phyloP scores from a whole-genome alignment of 371 early-diverging fungal species.

The Thermomucor indicae-seudaticae region DNA sequence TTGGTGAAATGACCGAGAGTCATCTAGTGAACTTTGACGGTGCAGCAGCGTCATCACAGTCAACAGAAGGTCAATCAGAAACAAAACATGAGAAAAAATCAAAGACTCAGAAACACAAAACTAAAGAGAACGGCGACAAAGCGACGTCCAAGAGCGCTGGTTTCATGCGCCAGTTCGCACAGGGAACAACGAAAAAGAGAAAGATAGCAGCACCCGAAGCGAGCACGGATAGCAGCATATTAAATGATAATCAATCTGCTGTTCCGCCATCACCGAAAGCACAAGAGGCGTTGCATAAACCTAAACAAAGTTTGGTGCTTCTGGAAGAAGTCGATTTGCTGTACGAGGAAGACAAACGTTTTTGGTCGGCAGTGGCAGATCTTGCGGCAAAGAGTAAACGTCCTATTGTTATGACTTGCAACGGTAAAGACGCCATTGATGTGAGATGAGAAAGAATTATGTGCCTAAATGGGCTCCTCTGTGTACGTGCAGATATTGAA shows the following conservation, averaged over 20 bases:
- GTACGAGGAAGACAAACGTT: constrained; percentile 78
- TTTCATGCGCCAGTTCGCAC: no score
- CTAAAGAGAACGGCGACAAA: background rate
- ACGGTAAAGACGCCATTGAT: constrained; percentile 34
- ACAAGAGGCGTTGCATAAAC: background rate
- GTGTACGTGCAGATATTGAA: constrained; percentile 11
- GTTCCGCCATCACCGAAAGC: background rate
- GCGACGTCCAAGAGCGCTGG: background rate
- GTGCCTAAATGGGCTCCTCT: background rate
- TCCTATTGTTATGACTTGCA: constrained; percentile 79
- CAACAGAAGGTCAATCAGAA: no score
- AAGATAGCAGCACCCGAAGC: background rate
- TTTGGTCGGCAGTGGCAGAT: constrained; percentile 67
- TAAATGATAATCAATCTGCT: background rate
- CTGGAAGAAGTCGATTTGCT: constrained; percentile 79
- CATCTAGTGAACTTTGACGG: constrained; percentile 44
- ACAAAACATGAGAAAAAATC: background rate
- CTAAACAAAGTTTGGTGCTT: constrained; percentile 60
- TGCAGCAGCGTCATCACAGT: no score
- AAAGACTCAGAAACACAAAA: background rate
- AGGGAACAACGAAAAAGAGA: background rate
- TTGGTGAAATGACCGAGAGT: constrained; percentile 70
- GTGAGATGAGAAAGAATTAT: background rate
- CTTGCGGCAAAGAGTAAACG: constrained; percentile 67
- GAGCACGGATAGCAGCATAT: background rate